Percentiles rank a stretch among this genome's conserved stretches.
phyloP scores from a whole-genome alignment of 2,329 filamentous ascomycete species.

The Aspergillus sp. region DNA sequence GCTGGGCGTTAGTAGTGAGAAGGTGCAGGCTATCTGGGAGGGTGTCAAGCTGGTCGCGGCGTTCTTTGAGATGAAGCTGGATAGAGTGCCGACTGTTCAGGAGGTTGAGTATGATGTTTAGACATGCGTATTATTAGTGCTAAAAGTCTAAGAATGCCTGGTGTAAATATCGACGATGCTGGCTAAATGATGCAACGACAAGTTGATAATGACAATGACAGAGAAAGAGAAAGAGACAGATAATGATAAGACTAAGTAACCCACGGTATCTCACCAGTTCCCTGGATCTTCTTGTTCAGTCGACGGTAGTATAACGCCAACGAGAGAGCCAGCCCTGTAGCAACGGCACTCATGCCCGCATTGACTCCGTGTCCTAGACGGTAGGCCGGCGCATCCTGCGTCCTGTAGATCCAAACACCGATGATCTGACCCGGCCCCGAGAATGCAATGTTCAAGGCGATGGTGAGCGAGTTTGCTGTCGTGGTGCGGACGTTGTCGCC shows the following conservation, averaged over 20 bases:
- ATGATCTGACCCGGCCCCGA: conserved; percentile 28
- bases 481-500: conserved; percentile 24
- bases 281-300: background rate
- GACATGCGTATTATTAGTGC: background rate
- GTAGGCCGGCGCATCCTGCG: conserved; percentile 2
- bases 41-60: background rate
- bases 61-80: background rate
- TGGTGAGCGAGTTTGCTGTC: conserved; percentile 20
- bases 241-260: background rate
- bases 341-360: background rate
- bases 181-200: too few relatives aligned
- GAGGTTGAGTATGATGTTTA: background rate
- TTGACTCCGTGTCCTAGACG: background rate
- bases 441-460: conserved; percentile 27
- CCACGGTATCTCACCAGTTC: background rate
- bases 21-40: background rate
- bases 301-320: background rate
- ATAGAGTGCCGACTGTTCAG: background rate
- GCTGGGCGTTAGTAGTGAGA: background rate
- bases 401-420: conserved; percentile 29
- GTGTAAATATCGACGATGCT: too few relatives aligned
- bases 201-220: too few relatives aligned
- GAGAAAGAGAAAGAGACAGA: too few relatives aligned
- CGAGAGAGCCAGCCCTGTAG: background rate
- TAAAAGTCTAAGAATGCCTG: background rate